Percentiles rank a stretch among this genome's conserved stretches.
phyloP scores from a whole-genome alignment of 2,329 filamentous ascomycete species.

The Sporothrix sp. region DNA sequence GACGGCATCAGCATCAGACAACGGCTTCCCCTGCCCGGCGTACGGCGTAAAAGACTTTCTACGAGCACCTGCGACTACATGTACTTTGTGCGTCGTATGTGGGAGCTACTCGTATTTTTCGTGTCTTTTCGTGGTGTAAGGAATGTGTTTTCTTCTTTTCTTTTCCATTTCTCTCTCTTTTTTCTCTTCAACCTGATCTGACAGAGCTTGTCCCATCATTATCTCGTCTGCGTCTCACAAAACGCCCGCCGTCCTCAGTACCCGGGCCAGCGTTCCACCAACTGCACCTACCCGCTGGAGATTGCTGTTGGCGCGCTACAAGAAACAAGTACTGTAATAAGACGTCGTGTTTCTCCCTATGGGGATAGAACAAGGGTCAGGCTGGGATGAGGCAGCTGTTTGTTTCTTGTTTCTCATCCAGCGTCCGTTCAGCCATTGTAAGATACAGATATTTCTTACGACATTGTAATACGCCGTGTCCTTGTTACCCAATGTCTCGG shows the following conservation, averaged over 20 bases:
- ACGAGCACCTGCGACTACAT: too few species aligned
- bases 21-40: too few species aligned
- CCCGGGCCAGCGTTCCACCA: neutral
- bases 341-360: neutral
- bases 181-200: too few species aligned
- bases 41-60: too few species aligned
- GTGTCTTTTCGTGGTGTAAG: constrained; percentile 2
- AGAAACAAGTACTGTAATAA: neutral
- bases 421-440: too few species aligned
- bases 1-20: neutral
- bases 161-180: neutral
- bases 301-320: neutral
- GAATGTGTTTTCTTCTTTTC: neutral
- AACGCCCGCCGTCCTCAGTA: neutral
- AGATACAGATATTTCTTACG: too few species aligned
- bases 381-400: neutral
- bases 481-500: neutral
- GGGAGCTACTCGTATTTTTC: too few species aligned
- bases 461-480: too few species aligned
- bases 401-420: too few species aligned
- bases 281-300: constrained; percentile 1
- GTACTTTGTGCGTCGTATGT: neutral
- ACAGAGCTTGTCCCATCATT: neutral
- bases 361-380: neutral
- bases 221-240: neutral